These are phyloP conservation scores for Rosellinia necatrix DNA, from an alignment of 2,329 filamentous ascomycete species.

Conservation along the genomic window DNA sequence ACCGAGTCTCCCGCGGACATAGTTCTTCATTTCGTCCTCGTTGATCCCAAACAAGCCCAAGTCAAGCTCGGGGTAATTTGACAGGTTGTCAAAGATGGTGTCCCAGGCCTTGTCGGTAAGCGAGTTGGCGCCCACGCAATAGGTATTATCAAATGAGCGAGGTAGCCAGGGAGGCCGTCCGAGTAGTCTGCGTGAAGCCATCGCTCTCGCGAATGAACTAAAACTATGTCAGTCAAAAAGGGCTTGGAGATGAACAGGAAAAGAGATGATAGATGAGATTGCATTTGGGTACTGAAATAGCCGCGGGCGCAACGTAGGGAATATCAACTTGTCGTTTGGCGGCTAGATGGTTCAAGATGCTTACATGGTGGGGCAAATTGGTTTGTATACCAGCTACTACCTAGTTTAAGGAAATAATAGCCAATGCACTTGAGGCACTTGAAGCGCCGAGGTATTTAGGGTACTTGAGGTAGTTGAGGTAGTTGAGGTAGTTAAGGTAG, in stretches of 20 bases:
- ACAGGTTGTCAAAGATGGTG: conserved; percentile 6
- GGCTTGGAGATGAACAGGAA: not conserved
- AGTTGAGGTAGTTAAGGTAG: not conserved
- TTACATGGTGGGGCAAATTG: too few relatives aligned
- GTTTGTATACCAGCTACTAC: too few relatives aligned
- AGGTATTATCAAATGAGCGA: not conserved
- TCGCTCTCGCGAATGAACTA: not conserved
- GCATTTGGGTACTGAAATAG: not conserved
- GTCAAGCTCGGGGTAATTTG: not conserved
- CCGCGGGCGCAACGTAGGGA: too few relatives aligned
- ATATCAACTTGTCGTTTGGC: too few relatives aligned
- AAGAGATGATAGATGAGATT: not conserved
- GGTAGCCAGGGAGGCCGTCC: not conserved
- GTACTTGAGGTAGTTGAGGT: not conserved
- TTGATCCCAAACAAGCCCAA: not conserved
- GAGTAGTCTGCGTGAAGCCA: not conserved
- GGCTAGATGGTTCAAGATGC: too few relatives aligned
- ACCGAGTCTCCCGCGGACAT: not conserved
- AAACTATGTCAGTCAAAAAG: not conserved
- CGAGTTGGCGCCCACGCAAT: not conserved
- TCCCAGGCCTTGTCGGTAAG: not conserved
- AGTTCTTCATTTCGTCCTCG: not conserved
- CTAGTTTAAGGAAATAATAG: too few relatives aligned
- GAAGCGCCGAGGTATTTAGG: not conserved
- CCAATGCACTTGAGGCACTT: not conserved